Percentiles rank a stretch among this genome's conserved stretches.
These are phyloP conservation scores for Saccharomycopsis sp. DNA, from an alignment of 805 yeast species.

Conservation along the genomic window DNA sequence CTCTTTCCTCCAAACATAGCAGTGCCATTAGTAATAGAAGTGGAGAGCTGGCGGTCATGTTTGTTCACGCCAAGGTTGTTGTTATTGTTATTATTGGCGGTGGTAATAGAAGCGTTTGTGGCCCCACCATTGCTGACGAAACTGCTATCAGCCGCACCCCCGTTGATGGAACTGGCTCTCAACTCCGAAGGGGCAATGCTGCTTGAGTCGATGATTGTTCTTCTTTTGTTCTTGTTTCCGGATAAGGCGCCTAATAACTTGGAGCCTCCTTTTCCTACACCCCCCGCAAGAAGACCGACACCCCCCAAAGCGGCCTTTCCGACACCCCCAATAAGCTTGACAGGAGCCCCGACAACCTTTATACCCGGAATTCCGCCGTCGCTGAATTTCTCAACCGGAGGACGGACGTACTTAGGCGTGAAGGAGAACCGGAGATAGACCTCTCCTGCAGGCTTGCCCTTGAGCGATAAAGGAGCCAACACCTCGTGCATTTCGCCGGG, in stretches of 20 bases:
- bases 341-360: slow-evolving; percentile 34
- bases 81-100: neutral
- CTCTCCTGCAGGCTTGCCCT: slow-evolving; percentile 48
- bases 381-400: slow-evolving; percentile 45
- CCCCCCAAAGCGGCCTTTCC: slow-evolving; percentile 40
- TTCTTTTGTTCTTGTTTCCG: slow-evolving; percentile 27
- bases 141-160: slow-evolving; percentile 3
- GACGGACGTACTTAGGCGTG: slow-evolving; percentile 60
- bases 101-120: neutral
- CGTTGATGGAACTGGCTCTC: neutral
- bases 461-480: slow-evolving; percentile 34
- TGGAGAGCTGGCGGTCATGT: slow-evolving; percentile 4
- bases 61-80: neutral
- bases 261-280: slow-evolving; percentile 41
- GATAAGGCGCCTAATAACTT: slow-evolving; percentile 30
- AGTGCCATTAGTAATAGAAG: slow-evolving; percentile 3
- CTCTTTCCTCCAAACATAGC: slow-evolving; percentile 15
- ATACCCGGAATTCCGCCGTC: slow-evolving; percentile 37
- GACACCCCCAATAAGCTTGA: slow-evolving; percentile 36
- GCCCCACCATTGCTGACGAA: neutral
- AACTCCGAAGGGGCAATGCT: slow-evolving; percentile 12
- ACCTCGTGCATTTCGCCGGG: slow-evolving; percentile 36
- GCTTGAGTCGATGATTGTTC: slow-evolving; percentile 7
- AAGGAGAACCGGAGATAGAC: slow-evolving; percentile 49
- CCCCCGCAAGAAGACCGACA: slow-evolving; percentile 40